Percentiles rank a stretch among this genome's conserved stretches.
Evolutionary conservation across 2,329 filamentous ascomycete genomes (phyloP).

Genomic region (Aspergillus hortae): DNA sequence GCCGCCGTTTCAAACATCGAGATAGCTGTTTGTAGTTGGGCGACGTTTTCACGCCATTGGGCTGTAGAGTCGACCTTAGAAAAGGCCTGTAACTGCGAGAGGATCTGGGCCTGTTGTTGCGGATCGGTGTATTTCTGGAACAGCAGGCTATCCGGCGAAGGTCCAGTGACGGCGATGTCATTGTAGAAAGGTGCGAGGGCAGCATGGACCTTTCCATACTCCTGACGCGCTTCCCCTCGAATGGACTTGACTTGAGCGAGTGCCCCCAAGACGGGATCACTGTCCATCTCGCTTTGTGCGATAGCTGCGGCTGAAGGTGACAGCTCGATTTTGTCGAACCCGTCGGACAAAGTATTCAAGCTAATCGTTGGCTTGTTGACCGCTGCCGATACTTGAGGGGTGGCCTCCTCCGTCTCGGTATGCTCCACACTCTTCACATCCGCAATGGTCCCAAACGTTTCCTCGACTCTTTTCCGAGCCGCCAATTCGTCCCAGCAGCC

Average conservation of each 20-base stretch:
- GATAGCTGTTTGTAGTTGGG: conserved; percentile 70
- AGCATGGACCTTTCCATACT: conserved; percentile 89
- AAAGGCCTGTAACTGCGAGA: conserved; percentile 76
- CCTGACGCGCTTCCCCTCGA: conserved; percentile 77
- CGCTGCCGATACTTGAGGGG: conserved; percentile 9
- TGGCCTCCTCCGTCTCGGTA: conserved; percentile 21
- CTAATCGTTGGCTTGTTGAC: conserved; percentile 16
- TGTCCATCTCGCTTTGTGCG: conserved; percentile 47
- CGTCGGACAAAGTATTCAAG: conserved; percentile 53
- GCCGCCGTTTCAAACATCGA: conserved; percentile 87
- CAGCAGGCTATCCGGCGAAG: conserved; percentile 73
- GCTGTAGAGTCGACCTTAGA: conserved; percentile 74
- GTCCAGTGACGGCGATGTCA: conserved; percentile 68
- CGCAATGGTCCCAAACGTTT: conserved; percentile 47
- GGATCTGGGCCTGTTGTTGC: conserved; percentile 84
- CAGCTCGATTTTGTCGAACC: conserved; percentile 75
- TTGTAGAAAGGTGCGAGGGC: conserved; percentile 84
- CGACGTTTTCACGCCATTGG: conserved; percentile 68
- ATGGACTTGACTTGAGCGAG: conserved; percentile 72
- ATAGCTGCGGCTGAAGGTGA: conserved; percentile 33
- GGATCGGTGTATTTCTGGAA: conserved; percentile 87
- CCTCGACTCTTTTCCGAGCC: conserved; percentile 75
- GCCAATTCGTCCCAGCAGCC: conserved; percentile 88
- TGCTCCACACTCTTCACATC: conserved; percentile 24
- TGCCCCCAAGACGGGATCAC: conserved; percentile 63